phyloP scores from a whole-genome alignment of 148 eudicot species.

The Arbutus unedo region DNA sequence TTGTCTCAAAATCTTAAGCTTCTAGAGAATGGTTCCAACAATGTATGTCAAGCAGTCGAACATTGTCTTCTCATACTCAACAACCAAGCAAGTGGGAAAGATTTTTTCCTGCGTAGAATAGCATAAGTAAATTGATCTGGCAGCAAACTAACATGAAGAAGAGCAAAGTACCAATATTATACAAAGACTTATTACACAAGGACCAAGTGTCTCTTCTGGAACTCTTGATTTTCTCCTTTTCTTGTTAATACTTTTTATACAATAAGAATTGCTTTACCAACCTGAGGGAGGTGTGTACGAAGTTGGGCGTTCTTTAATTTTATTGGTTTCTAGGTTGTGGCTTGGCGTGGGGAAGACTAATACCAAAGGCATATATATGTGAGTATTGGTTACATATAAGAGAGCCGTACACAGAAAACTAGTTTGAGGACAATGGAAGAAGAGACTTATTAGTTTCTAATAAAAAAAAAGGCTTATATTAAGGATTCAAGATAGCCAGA shows the following conservation, averaged over 20 bases:
- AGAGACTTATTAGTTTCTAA: not conserved
- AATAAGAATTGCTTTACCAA: not conserved
- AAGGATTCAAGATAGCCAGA: not conserved
- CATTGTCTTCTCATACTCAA: not conserved
- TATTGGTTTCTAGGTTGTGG: slow-evolving; percentile 4
- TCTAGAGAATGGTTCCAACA: not conserved
- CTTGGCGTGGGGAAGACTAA: not conserved
- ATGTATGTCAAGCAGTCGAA: not conserved
- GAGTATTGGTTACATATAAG: not conserved
- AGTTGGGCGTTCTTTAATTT: not conserved
- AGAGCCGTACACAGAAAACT: not conserved
- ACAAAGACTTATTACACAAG: not conserved
- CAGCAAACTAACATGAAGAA: not conserved
- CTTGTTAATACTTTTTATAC: not conserved
- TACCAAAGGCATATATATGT: not conserved
- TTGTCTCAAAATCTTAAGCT: not conserved
- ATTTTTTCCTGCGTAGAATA: not conserved
- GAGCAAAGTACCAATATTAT: not conserved
- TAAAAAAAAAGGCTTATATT: not conserved
- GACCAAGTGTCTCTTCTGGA: not conserved
- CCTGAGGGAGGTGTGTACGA: not conserved
- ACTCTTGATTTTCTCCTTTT: not conserved
- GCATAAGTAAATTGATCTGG: not conserved
- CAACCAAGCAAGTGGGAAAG: not conserved
- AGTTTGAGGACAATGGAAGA: slow-evolving; percentile 7